Evolutionary conservation across 2,329 filamentous ascomycete species (phyloP).

Genomic region (Calonectria pseudoturangicola): DNA sequence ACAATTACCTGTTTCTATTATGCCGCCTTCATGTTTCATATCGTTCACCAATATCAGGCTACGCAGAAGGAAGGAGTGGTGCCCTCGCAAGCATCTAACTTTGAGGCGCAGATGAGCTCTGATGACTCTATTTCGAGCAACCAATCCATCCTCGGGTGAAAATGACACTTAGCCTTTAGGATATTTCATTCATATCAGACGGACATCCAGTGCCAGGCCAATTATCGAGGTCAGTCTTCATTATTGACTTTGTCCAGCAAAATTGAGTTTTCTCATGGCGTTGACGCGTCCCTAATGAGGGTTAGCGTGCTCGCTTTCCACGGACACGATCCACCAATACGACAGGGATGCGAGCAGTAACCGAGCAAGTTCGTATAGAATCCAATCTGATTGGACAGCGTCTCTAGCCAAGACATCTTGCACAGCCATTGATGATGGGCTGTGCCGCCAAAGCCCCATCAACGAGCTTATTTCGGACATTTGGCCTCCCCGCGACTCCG

Average conservation of each 20-base stretch:
- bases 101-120: constrained; percentile 24
- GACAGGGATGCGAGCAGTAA: not conserved
- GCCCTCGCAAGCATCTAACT: not conserved
- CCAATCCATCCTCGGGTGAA: not conserved
- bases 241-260: constrained; percentile 4
- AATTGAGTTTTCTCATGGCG: not conserved
- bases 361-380: not conserved
- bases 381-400: constrained; percentile 9
- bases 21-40: constrained; percentile 41
- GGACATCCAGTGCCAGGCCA: not conserved
- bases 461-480: constrained; percentile 2
- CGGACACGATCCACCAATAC: not conserved
- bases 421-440: constrained; percentile 10
- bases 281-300: not conserved
- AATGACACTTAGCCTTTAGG: not conserved
- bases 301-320: not conserved
- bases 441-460: constrained; percentile 11
- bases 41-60: constrained; percentile 29
- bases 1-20: constrained; percentile 53
- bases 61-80: not conserved
- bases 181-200: not conserved
- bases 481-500: constrained; percentile 7
- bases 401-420: not conserved
- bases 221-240: not conserved
- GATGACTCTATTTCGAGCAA: not conserved